Percentiles rank a stretch among this genome's conserved stretches.
These are phyloP conservation scores for Chaetomiaceae sp. DNA, from an alignment of 2,329 filamentous ascomycete species.

Conservation along the genomic window DNA sequence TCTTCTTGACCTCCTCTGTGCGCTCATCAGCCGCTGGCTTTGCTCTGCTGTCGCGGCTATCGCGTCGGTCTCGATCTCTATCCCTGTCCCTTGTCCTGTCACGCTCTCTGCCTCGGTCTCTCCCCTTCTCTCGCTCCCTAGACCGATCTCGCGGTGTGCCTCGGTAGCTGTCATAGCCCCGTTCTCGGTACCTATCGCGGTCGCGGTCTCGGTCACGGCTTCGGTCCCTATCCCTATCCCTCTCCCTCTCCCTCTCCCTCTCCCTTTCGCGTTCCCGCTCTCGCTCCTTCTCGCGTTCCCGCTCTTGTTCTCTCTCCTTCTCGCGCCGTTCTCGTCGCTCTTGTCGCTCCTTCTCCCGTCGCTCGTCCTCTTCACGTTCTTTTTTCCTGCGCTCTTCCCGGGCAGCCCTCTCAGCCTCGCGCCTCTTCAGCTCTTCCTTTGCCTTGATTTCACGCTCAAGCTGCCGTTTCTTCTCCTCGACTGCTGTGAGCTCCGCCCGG, in stretches of 20 bases:
- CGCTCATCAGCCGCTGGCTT: slow-evolving; percentile 33
- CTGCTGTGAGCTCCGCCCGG: slow-evolving; percentile 52
- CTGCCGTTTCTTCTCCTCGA: slow-evolving; percentile 55
- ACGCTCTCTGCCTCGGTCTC: slow-evolving; percentile 12
- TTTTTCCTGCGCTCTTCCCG: slow-evolving; percentile 31
- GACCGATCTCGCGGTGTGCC: slow-evolving; percentile 14
- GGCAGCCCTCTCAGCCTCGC: slow-evolving; percentile 30
- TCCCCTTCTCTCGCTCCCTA: slow-evolving; percentile 17
- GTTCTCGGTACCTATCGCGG: slow-evolving; percentile 26
- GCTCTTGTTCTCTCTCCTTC: slow-evolving; percentile 29
- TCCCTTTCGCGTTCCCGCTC: slow-evolving; percentile 31
- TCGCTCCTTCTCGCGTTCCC: slow-evolving; percentile 32
- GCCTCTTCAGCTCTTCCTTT: slow-evolving; percentile 33
- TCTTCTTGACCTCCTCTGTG: slow-evolving; percentile 44
- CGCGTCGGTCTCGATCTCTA: slow-evolving; percentile 30
- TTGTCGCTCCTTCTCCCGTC: slow-evolving; percentile 37
- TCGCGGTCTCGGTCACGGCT: slow-evolving; percentile 28
- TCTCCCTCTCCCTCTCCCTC: slow-evolving; percentile 27
- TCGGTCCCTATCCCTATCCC: slow-evolving; percentile 30
- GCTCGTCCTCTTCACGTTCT: slow-evolving; percentile 33
- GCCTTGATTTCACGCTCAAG: slow-evolving; percentile 52
- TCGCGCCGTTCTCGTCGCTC: slow-evolving; percentile 30
- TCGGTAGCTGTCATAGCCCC: slow-evolving; percentile 16
- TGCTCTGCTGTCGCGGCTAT: slow-evolving; percentile 26
- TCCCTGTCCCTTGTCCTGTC: slow-evolving; percentile 14